Percentiles rank a stretch among this genome's conserved stretches.
Evolutionary conservation across 345 rosid species (phyloP).

Genomic region (Hibiscus mutabilis): DNA sequence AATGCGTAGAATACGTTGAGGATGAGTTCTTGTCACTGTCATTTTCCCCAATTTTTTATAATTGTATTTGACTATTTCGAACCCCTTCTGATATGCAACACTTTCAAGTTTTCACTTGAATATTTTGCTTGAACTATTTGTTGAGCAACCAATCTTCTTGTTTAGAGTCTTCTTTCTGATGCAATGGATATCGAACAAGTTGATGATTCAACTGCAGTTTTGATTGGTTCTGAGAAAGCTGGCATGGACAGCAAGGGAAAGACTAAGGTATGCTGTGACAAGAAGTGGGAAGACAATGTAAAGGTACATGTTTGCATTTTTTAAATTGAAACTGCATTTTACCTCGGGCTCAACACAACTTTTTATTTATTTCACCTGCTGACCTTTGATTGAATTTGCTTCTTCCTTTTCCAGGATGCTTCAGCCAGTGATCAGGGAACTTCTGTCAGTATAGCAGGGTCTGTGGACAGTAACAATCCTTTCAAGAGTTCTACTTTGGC

Average conservation of each 20-base stretch:
- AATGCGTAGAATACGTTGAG: no score
- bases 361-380: background rate
- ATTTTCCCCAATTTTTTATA: background rate
- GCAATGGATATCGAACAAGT: constrained; percentile 25
- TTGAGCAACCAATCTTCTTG: constrained; percentile 6
- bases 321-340: background rate
- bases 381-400: background rate
- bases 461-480: constrained; percentile 20
- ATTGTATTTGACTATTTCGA: background rate
- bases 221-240: constrained; percentile 14
- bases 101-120: background rate
- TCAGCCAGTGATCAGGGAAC: constrained; percentile 23
- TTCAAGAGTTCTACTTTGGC: constrained; percentile 25
- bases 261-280: constrained; percentile 20
- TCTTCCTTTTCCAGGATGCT: constrained; percentile 29
- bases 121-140: background rate
- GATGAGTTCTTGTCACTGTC: background rate
- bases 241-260: constrained; percentile 32
- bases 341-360: background rate
- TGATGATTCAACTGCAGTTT: constrained; percentile 13
- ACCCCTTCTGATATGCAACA: background rate
- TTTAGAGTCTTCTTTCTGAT: constrained; percentile 25
- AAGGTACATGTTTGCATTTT: constrained; percentile 18
- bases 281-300: constrained; percentile 8
- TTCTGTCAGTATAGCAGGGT: constrained; percentile 19